Evolutionary conservation across 2,329 filamentous ascomycete genomes (phyloP).

Genomic region (Didymella glomerata): DNA sequence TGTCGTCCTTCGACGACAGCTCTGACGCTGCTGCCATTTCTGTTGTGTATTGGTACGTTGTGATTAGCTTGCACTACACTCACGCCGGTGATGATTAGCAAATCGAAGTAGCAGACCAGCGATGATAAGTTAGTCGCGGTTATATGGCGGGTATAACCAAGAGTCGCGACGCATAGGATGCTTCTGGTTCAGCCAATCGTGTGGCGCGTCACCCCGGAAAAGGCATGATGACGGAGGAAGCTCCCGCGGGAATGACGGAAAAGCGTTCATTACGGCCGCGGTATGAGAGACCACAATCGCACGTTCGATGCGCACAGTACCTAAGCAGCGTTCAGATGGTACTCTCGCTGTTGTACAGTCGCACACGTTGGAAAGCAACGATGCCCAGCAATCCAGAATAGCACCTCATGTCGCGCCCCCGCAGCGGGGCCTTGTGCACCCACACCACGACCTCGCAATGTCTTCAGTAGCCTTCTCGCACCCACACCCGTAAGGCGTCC

Average conservation of each 20-base stretch:
- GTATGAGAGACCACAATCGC: neutral
- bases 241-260: slow-evolving; percentile 15
- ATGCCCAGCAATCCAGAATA: neutral
- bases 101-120: neutral
- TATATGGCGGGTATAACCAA: slow-evolving; percentile 20
- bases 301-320: neutral
- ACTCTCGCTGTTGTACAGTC: neutral
- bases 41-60: neutral
- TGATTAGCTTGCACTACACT: neutral
- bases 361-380: neutral
- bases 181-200: slow-evolving; percentile 1
- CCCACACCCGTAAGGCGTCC: neutral
- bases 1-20: slow-evolving; percentile 3
- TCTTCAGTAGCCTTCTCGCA: neutral
- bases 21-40: slow-evolving; percentile 8
- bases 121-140: neutral
- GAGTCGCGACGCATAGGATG: slow-evolving; percentile 5
- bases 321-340: no score
- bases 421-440: slow-evolving; percentile 13
- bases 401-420: slow-evolving; percentile 6
- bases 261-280: slow-evolving; percentile 5
- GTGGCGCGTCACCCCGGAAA: slow-evolving; percentile 7
- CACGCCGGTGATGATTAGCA: neutral
- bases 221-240: slow-evolving; percentile 10
- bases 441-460: neutral